Percentiles rank a stretch among this genome's conserved stretches.
These are phyloP conservation scores for Boletus speciosus DNA, from an alignment of 768 basidiomycete species.

Conservation along the genomic window DNA sequence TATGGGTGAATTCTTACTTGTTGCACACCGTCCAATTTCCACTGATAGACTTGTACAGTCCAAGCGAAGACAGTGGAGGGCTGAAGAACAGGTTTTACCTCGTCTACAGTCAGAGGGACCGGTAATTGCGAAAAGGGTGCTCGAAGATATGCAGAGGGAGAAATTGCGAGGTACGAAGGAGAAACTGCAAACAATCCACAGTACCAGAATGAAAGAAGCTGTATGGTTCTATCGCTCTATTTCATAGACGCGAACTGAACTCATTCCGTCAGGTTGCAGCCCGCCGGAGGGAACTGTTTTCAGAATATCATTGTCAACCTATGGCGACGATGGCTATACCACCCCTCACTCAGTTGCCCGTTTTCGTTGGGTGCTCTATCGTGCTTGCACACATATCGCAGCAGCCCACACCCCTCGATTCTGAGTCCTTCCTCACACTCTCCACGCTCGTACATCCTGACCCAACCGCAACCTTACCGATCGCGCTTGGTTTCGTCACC, in stretches of 20 bases:
- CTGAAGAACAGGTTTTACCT: conserved; percentile 61
- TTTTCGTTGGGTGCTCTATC: conserved; percentile 66
- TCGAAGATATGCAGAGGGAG: conserved; percentile 51
- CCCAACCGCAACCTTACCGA: conserved; percentile 64
- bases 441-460: conserved; percentile 69
- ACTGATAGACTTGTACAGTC: conserved; percentile 41
- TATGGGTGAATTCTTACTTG: conserved; percentile 55
- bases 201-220: conserved; percentile 44
- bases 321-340: conserved; percentile 57
- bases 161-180: conserved; percentile 55
- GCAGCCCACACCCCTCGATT: conserved; percentile 64
- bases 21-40: conserved; percentile 1
- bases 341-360: conserved; percentile 63
- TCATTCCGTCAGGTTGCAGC: conserved; percentile 42
- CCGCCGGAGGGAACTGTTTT: conserved; percentile 58
- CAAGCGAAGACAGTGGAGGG: conserved; percentile 53
- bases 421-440: conserved; percentile 73
- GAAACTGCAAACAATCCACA: conserved; percentile 45
- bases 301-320: conserved; percentile 55
- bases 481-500: conserved; percentile 67
- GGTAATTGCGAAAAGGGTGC: conserved; percentile 31
- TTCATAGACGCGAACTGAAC: conserved; percentile 2
- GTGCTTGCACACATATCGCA: conserved; percentile 53
- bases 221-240: conserved; percentile 31
- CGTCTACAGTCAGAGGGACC: conserved; percentile 50